A percentile compares a stretch with the other conserved stretches of the same genome.
These are phyloP conservation scores for Phialophora expanda DNA, from an alignment of 2,329 filamentous ascomycete species.

Conservation along the genomic window DNA sequence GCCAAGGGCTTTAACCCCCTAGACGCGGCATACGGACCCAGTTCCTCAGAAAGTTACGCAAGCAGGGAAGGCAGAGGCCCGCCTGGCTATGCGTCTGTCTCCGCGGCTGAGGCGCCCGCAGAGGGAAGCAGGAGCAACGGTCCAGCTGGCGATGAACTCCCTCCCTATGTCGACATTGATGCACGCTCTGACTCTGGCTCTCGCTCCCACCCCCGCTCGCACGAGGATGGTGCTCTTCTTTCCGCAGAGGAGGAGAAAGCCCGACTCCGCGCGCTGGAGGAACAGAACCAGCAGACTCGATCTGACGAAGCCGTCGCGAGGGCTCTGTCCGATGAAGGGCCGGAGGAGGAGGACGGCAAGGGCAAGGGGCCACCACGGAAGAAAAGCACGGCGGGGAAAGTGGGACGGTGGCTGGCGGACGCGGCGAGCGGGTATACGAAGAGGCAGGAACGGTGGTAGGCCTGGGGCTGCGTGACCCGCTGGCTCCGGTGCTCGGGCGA, in stretches of 20 bases:
- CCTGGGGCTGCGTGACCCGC: no score
- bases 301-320: conserved; percentile 17
- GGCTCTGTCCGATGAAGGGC: conserved; percentile 13
- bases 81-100: conserved; percentile 12
- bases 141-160: background rate
- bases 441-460: conserved; percentile 29
- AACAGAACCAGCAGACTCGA: conserved; percentile 11
- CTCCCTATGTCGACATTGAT: conserved; percentile 12
- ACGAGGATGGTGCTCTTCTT: background rate
- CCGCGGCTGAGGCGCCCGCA: background rate
- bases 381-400: conserved; percentile 27
- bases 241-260: conserved; percentile 21
- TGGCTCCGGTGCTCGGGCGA: background rate
- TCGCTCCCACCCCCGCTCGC: background rate
- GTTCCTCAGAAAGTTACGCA: conserved; percentile 24
- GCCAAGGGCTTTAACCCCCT: conserved; percentile 17
- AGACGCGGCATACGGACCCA: conserved; percentile 19
- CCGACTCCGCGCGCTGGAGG: conserved; percentile 16
- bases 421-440: conserved; percentile 29
- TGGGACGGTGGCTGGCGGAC: conserved; percentile 30
- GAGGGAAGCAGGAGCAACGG: background rate
- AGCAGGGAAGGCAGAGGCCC: conserved; percentile 19
- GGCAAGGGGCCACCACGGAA: conserved; percentile 9
- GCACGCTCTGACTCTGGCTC: background rate
- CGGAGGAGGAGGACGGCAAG: conserved; percentile 11